These are phyloP conservation scores for Dioszegia crocea DNA, from an alignment of 768 basidiomycete species.

Conservation along the genomic window DNA sequence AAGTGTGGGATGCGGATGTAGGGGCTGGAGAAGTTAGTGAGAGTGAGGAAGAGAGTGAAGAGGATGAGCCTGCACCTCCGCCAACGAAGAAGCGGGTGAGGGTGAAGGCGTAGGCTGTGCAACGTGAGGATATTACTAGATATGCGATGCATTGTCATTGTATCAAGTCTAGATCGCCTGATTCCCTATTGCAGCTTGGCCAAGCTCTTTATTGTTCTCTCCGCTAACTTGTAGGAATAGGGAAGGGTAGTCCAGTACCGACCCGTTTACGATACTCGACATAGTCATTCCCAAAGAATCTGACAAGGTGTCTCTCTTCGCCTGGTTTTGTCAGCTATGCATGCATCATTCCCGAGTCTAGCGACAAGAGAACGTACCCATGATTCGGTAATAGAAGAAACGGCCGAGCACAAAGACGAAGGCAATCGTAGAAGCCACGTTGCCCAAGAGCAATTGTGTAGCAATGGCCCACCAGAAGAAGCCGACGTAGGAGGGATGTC, in stretches of 20 bases:
- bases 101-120: not conserved
- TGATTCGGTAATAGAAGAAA: conserved; percentile 79
- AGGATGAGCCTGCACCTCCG: conserved; percentile 10
- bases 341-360: not conserved
- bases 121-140: not conserved
- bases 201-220: too few relatives aligned
- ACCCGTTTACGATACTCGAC: conserved; percentile 68
- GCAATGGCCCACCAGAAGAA: conserved; percentile 98
- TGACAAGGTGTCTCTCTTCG: conserved; percentile 73
- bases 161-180: not conserved
- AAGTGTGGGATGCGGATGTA: conserved; percentile 20
- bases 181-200: too few relatives aligned
- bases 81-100: conserved; percentile 6
- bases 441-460: conserved; percentile 86
- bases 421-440: conserved; percentile 65
- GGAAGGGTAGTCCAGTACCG: conserved; percentile 73
- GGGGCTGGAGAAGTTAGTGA: conserved; percentile 19
- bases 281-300: conserved; percentile 89
- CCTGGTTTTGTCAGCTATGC: conserved; percentile 53
- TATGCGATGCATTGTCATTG: not conserved
- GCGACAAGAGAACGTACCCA: conserved; percentile 56
- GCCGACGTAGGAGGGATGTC: conserved; percentile 94
- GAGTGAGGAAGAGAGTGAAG: conserved; percentile 13
- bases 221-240: conserved; percentile 10
- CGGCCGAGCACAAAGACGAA: conserved; percentile 70